These are phyloP conservation scores for Neocatenulostroma microsporum DNA, from an alignment of 2,329 filamentous ascomycete genomes.

Conservation along the genomic window DNA sequence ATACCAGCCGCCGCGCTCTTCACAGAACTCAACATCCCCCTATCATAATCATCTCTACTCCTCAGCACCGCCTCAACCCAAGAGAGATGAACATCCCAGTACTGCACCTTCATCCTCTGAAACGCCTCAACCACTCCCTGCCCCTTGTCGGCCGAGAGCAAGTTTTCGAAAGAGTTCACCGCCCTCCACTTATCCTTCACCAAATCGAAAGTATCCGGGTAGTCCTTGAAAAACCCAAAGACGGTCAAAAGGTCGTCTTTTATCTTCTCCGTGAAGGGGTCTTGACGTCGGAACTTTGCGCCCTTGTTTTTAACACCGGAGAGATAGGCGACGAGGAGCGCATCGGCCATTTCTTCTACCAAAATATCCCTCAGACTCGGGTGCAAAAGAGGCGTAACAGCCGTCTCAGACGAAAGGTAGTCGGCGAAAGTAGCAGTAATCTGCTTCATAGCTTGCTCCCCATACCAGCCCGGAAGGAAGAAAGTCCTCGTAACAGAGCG, in stretches of 20 bases:
- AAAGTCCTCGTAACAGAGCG: constrained; percentile 72
- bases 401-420: constrained; percentile 59
- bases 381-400: constrained; percentile 79
- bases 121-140: constrained; percentile 68
- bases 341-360: constrained; percentile 85
- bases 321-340: constrained; percentile 80
- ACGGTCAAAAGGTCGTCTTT: constrained; percentile 85
- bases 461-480: constrained; percentile 90
- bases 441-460: constrained; percentile 70
- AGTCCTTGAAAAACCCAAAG: constrained; percentile 73
- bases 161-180: constrained; percentile 70
- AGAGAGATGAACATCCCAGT: constrained; percentile 89
- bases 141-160: constrained; percentile 69
- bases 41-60: constrained; percentile 85
- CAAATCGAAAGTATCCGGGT: constrained; percentile 60
- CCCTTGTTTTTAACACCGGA: constrained; percentile 78
- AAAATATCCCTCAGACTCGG: constrained; percentile 84
- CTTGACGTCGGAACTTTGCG: constrained; percentile 75
- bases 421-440: constrained; percentile 94
- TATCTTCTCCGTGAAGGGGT: constrained; percentile 88
- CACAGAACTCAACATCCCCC: constrained; percentile 76
- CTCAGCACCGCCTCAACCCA: constrained; percentile 93
- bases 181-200: constrained; percentile 92
- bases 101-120: constrained; percentile 70
- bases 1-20: constrained; percentile 85